phyloP scores from a whole-genome alignment of 768 basidiomycete species.

The Termitomyces sp. region DNA sequence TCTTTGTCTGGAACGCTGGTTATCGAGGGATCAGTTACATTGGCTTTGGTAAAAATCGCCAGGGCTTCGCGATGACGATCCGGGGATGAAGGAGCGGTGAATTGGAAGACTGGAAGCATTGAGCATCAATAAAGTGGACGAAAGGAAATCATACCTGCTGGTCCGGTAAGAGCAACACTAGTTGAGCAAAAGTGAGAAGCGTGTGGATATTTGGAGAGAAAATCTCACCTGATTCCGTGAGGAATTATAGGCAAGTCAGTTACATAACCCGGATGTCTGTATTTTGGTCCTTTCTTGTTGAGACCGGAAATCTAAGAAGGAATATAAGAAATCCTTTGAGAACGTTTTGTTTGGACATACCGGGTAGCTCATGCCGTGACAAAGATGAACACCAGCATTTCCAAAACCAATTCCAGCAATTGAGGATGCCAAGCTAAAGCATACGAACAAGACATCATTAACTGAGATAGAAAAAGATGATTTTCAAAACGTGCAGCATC shows the following conservation, averaged over 20 bases:
- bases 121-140: not conserved
- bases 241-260: constrained; percentile 89
- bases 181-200: not conserved
- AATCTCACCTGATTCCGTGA: constrained; percentile 71
- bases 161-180: constrained; percentile 84
- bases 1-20: constrained; percentile 72
- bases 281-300: constrained; percentile 93
- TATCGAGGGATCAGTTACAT: constrained; percentile 63
- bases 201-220: not conserved
- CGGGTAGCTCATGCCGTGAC: constrained; percentile 87
- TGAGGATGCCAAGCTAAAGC: constrained; percentile 73
- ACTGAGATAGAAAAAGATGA: not conserved
- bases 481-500: constrained; percentile 62
- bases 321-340: not conserved
- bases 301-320: constrained; percentile 75
- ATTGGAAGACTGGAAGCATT: constrained; percentile 69
- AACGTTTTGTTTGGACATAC: constrained; percentile 34
- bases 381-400: constrained; percentile 88
- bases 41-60: constrained; percentile 71
- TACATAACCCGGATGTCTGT: constrained; percentile 85
- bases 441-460: not conserved
- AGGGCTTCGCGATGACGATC: constrained; percentile 87
- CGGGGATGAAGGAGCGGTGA: constrained; percentile 91
- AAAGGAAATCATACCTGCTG: constrained; percentile 48
- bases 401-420: constrained; percentile 96